Evolutionary conservation across 2,329 filamentous ascomycete genomes (phyloP).

Genomic region (Thermoascus crustaceus): DNA sequence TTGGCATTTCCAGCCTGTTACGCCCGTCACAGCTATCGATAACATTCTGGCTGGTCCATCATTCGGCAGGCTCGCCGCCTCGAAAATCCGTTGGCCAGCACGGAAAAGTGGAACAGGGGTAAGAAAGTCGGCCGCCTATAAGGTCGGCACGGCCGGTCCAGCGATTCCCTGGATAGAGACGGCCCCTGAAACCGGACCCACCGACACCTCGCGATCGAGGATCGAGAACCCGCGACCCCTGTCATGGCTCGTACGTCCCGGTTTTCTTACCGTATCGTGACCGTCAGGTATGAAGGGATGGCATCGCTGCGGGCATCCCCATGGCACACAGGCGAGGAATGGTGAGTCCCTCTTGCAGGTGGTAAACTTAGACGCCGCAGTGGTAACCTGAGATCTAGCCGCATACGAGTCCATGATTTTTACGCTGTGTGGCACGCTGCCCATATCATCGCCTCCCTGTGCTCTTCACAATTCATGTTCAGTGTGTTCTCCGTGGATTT

Average conservation of each 20-base stretch:
- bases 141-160: background rate
- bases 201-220: constrained; percentile 4
- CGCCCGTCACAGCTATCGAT: no score
- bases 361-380: background rate
- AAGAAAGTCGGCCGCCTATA: constrained; percentile 9
- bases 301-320: background rate
- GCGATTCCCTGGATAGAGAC: constrained; percentile 17
- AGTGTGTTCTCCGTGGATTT: no score
- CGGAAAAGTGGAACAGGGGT: constrained; percentile 1
- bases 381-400: no score
- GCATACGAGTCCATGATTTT: no score
- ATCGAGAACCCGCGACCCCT: background rate
- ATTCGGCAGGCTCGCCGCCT: background rate
- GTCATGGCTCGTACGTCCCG: background rate
- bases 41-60: no score
- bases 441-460: no score
- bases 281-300: constrained; percentile 4
- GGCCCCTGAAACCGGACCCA: constrained; percentile 26
- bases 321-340: background rate
- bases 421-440: no score
- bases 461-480: no score
- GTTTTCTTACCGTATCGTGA: background rate
- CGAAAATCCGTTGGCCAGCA: background rate
- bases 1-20: no score
- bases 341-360: background rate